Base-by-base conservation (phyloP, 805 yeast species). In the Torulaspora delbrueckii region DNA sequence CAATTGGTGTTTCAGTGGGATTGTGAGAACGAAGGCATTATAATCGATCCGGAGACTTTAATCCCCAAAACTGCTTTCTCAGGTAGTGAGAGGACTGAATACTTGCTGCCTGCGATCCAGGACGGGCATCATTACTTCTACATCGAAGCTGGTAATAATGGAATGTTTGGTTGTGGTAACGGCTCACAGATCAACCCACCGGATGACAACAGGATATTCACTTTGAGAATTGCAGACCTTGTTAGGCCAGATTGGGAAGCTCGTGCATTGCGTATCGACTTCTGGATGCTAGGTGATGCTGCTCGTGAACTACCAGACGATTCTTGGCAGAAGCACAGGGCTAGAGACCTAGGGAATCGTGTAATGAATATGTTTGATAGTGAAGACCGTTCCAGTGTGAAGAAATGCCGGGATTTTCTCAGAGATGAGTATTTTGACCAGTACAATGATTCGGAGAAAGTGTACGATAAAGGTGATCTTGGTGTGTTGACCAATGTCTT, bases 81-180 rank as follows among this genome's bases (percentile, higher is more conserved):
- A 7, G 91, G 89, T 35, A 84, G 83, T 46, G 91, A 84, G 54
- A 76, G 99, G 55, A 78, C 78, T 9, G 84, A 86, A 48, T 87
- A 84, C 69, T 75, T 73, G 16, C 57, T 89, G 35, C 93, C 95
- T 1, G 63, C 71, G 52, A 74, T 68, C 42, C 70, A 77, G 5
- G 67, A 73, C 9, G 62, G 59, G 9, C 74, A 78, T 54, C 86
- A 84, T 60, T 62, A 63, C 2, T 87, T 90, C 56, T 93, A 86
- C 64, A 69, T 93, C 45, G 99, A 91, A 64, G 82, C 88, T 60
- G 86, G 93, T 9, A 91, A 96, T 63, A 93, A 91, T 68, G 95
- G 96, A 13, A 91, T 91, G 93, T 87, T 85, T 63, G 96, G 96
- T 9, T 77, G 80, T 51, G 84, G 85, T 36, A 64, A 70, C 34